These are phyloP conservation scores for Scorias spongiosa DNA, from an alignment of 2,329 filamentous ascomycete genomes.

Conservation along the genomic window DNA sequence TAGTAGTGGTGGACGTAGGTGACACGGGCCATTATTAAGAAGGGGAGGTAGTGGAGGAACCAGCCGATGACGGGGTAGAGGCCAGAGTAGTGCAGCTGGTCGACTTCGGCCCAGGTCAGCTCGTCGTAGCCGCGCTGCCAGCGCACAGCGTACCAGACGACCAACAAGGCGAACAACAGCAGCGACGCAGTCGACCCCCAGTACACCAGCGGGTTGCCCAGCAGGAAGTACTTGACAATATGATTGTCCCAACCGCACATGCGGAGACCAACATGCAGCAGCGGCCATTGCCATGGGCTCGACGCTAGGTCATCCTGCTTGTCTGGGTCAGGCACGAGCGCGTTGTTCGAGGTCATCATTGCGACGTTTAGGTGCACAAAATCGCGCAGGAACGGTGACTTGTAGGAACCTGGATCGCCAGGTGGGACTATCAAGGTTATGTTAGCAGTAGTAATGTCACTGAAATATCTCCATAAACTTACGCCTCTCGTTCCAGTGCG, in stretches of 20 bases:
- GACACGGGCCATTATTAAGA: constrained; percentile 93
- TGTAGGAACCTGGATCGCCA: constrained; percentile 80
- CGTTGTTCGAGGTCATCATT: constrained; percentile 99
- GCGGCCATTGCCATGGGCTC: constrained; percentile 95
- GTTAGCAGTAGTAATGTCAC: constrained; percentile 17
- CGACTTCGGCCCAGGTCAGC: constrained; percentile 63
- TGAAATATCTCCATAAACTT: background rate
- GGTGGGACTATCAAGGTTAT: constrained; percentile 42
- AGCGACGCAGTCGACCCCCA: constrained; percentile 81
- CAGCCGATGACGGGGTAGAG: constrained; percentile 85
- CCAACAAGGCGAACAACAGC: constrained; percentile 53
- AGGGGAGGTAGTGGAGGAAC: constrained; percentile 92
- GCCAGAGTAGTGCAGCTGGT: constrained; percentile 87
- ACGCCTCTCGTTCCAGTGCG: constrained; percentile 81
- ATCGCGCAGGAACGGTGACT: constrained; percentile 92
- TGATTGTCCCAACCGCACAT: constrained; percentile 98
- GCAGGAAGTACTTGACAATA: constrained; percentile 94
- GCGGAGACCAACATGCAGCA: constrained; percentile 84
- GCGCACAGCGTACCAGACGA: constrained; percentile 74
- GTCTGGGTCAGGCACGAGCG: constrained; percentile 89
- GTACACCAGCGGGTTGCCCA: constrained; percentile 92
- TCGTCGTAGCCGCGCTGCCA: constrained; percentile 94
- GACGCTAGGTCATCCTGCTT: constrained; percentile 98
- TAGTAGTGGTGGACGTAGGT: constrained; percentile 99
- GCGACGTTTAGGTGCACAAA: constrained; percentile 97